Conservation (phyloP, 805 yeast genomes). For the Metschnikowia amazonensis region DNA sequence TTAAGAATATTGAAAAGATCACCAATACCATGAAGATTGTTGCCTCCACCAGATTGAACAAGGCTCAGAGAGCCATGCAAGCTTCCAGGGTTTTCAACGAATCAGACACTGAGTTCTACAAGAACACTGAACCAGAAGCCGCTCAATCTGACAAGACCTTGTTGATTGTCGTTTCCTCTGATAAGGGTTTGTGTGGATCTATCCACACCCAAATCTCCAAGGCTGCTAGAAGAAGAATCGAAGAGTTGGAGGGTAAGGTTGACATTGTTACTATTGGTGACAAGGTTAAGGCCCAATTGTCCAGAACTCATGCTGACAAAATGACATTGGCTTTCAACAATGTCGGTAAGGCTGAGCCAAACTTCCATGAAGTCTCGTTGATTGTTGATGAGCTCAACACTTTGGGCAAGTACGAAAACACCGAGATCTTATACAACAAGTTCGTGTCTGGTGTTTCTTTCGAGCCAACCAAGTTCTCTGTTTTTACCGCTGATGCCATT, state of each 20-base stretch:
- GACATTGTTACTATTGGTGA: constrained; percentile 92
- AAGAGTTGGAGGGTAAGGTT: constrained; percentile 56
- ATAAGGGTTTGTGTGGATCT: constrained; percentile 98
- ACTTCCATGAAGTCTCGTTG: constrained; percentile 82
- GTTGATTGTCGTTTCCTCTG: constrained; percentile 77
- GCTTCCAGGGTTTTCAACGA: constrained; percentile 80
- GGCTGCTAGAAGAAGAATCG: constrained; percentile 68
- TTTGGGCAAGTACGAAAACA: constrained; percentile 67
- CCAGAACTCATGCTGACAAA: constrained; percentile 71
- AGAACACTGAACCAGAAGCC: constrained; percentile 73
- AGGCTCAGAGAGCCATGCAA: constrained; percentile 93
- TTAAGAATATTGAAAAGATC: constrained; percentile 97
- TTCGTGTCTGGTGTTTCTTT: constrained; percentile 86
- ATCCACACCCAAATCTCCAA: constrained; percentile 94
- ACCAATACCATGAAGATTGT: constrained; percentile 99
- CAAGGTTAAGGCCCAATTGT: constrained; percentile 83
- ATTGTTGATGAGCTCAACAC: constrained; percentile 79
- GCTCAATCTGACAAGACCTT: constrained; percentile 61
- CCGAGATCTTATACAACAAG: constrained; percentile 82
- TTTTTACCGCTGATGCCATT: constrained; percentile 67
- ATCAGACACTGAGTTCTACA: constrained; percentile 74
- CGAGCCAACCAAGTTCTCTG: constrained; percentile 71
- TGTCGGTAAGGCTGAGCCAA: constrained; percentile 96
- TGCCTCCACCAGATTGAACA: constrained; percentile 92
- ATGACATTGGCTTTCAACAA: constrained; percentile 79